Evolutionary conservation across 2,329 filamentous ascomycete genomes (phyloP), one percentile per base, ranked within the genome.

Genomic region (Sodiomyces alkalinus): DNA sequence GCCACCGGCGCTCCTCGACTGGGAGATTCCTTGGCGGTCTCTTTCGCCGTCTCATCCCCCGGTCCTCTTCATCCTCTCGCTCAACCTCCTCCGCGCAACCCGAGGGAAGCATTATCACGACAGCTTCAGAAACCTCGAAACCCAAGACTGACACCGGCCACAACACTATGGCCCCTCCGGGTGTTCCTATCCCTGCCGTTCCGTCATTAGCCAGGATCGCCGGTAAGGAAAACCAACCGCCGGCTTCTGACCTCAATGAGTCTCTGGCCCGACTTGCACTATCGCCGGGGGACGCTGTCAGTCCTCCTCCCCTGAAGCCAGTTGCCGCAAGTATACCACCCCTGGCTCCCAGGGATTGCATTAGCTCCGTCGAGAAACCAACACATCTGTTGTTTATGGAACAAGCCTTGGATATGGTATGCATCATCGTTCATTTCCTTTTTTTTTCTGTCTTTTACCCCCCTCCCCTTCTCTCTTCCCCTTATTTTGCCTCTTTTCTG

Each of bases 351-450:
- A 20, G 19, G 11, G 20, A 22, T 7, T 25, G 18, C 11, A 31
- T 28, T 5, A 13, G 29, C 8, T 14, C 31, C 6, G 36, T 40
- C 12, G 59, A 64, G 35, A 51, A 48, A 29, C 50, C 48, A 18
- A 44, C 58, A 14, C 64, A 70, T 38, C 52, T 62, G 33, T 51
- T 47, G 23, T 93, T 85, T 55, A 93, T 92, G 72, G 70, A 76
- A 41, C 77, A 87, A 49, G 86, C 86, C 36, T 67, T 94, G 40
- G 66, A 74, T 40, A 92, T 93, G 83, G 81, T 87, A 58, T 25
- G 15, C 6, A 3, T 6, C 17, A 8, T 18, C 28, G 24, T 22
- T 29, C 13, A 25, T n/a, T 26, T 28, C 6, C 22, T 7, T 30
- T 4, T 32, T 18, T 13, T 25, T 8, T 11, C 28, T 30, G 2